Evolutionary conservation across 306 rosid species (phyloP), one percentile per base, ranked within the genome.

Genomic region (Fragaria iinumae): DNA sequence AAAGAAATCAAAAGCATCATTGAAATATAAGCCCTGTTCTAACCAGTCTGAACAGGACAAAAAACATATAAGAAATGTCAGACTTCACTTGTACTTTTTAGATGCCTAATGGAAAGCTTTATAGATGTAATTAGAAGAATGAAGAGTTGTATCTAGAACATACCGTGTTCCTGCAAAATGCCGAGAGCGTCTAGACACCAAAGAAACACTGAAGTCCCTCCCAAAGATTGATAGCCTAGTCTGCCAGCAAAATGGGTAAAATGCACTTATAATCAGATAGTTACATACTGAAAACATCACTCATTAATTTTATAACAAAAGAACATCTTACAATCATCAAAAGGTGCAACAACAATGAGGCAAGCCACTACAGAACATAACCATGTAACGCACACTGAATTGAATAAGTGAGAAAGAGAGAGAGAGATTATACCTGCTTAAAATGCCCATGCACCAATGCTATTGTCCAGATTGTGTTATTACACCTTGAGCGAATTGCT

Each of bases 101-200:
- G 11, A 38, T 55, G 76, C 67, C 32, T 6, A 36, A 55, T 8
- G 10, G 48, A 66, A 25, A 23, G 18, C 41, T 67, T 74, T 44
- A 16, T 44, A 39, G 48, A 65, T 38, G 8, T 20, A 62, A 64
- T n/a, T 12, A 75, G 25, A 52, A 34, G 69, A 17, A 16, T 14
- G 41, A 74, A 55, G 32, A 67, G 39, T 38, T 23, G 9, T 20
- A 77, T 47, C 5, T 44, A 67, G 57, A 78, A 44, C 83, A 82
- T 81, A 93, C 98, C 97, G 97, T 76, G 98, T 95, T 84, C 98
- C 98, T 8, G 98, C 98, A 87, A 95, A 95, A 87, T 92, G 97
- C 70, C 97, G 90, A 75, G 98, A 95, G 71, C 98, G 95, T 70
- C 97, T 88, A 79, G 98, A 91, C 83, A 95, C 87, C 86, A 95